Evolutionary conservation across 164 flowering plant genomes (phyloP).

Genomic region (Cinnamomum chago): DNA sequence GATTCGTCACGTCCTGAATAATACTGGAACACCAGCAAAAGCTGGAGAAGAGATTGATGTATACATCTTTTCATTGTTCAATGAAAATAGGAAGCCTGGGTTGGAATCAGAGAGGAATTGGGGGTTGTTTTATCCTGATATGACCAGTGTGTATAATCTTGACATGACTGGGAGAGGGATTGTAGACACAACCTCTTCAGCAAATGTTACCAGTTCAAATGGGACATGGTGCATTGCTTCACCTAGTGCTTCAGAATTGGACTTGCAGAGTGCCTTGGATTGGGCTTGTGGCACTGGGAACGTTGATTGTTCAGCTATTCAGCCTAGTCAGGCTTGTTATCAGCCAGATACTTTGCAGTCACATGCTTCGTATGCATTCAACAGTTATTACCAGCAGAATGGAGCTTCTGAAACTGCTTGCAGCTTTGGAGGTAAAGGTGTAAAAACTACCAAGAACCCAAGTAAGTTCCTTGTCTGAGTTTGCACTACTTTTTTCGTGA

Average conservation of each 20-base stretch:
- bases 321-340: constrained; percentile 91
- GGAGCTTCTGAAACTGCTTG: constrained; percentile 84
- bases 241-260: constrained; percentile 53
- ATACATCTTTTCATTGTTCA: constrained; percentile 83
- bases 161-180: constrained; percentile 68
- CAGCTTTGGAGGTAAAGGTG: constrained; percentile 82
- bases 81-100: constrained; percentile 94
- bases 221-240: constrained; percentile 90
- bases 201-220: constrained; percentile 42
- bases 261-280: constrained; percentile 69
- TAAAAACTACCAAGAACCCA: constrained; percentile 69
- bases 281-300: constrained; percentile 98
- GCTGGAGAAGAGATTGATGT: constrained; percentile 73
- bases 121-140: constrained; percentile 91
- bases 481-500: too few relatives aligned
- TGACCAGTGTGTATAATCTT: constrained; percentile 71
- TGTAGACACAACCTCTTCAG: constrained; percentile 29
- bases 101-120: constrained; percentile 95
- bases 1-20: constrained; percentile 69
- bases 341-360: constrained; percentile 77
- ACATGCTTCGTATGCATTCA: constrained; percentile 90
- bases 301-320: constrained; percentile 91
- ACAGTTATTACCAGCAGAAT: constrained; percentile 89
- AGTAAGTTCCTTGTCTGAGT: constrained; percentile 42
- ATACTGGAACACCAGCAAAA: constrained; percentile 84